A percentile compares a stretch with the other conserved stretches of the same genome.
Evolutionary conservation across 2,329 filamentous ascomycete genomes (phyloP).

Genomic region (Phialophora verrucosa): DNA sequence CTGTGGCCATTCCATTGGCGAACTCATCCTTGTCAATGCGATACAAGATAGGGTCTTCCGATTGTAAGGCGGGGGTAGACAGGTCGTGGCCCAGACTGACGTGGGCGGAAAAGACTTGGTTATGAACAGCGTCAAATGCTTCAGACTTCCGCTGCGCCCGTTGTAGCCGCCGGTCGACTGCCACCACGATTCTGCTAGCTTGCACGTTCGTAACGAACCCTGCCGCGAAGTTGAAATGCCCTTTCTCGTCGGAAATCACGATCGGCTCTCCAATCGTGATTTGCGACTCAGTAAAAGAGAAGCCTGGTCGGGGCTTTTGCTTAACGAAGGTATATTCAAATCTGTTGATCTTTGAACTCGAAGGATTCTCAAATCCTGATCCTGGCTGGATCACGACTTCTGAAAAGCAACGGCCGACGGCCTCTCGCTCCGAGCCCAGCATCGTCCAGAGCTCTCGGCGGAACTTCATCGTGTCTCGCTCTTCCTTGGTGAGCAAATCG

Average conservation of each 20-base stretch:
- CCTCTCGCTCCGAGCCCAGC: conserved; percentile 85
- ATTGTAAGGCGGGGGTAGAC: conserved; percentile 1
- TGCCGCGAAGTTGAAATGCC: conserved; percentile 92
- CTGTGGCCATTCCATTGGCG: conserved; percentile 94
- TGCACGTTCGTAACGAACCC: conserved; percentile 83
- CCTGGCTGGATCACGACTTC: conserved; percentile 83
- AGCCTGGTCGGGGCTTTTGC: conserved; percentile 62
- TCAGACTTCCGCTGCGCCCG: conserved; percentile 77
- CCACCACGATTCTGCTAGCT: conserved; percentile 78
- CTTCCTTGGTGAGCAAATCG: conserved; percentile 87
- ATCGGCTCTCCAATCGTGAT: conserved; percentile 86
- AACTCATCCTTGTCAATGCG: conserved; percentile 98
- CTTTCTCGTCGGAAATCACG: conserved; percentile 93
- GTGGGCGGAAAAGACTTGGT: conserved; percentile 88
- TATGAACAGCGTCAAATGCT: conserved; percentile 75
- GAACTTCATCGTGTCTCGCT: conserved; percentile 85
- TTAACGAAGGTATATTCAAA: conserved; percentile 87
- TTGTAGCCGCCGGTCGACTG: conserved; percentile 87
- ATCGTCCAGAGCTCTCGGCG: conserved; percentile 95
- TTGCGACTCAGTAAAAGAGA: conserved; percentile 91
- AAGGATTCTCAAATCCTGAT: conserved; percentile 71
- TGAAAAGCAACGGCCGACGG: conserved; percentile 85
- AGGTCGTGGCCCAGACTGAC: conserved; percentile 76
- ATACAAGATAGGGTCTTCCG: conserved; percentile 62
- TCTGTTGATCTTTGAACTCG: conserved; percentile 84